phyloP scores from a whole-genome alignment of 192 early-diverging fungal species.

The Umbelopsis sp. region DNA sequence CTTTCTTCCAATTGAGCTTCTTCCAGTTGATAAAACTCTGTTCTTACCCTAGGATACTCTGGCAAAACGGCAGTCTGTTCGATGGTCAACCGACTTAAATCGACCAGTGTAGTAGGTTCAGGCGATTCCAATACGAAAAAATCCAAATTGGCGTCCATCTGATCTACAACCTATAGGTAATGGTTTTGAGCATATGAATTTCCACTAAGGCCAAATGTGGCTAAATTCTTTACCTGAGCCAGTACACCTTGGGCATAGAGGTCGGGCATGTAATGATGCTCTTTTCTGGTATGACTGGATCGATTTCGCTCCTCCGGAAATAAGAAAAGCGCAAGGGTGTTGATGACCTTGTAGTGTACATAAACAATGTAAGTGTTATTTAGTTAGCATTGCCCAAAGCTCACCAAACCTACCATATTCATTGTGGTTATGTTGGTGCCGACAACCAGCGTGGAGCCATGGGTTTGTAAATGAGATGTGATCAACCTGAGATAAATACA shows the following conservation, averaged over 20 bases:
- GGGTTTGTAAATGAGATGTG: conserved; percentile 53
- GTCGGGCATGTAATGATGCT: conserved; percentile 51
- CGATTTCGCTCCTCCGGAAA: conserved; percentile 49
- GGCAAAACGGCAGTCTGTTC: conserved; percentile 48
- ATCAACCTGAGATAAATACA: conserved; percentile 38
- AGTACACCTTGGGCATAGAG: conserved; percentile 53
- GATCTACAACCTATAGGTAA: conserved; percentile 27
- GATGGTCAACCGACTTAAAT: conserved; percentile 41
- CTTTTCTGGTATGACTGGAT: conserved; percentile 54
- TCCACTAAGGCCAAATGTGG: conserved; percentile 15
- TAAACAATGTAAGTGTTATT: too few relatives aligned
- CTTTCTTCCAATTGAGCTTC: conserved; percentile 3
- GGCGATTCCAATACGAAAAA: conserved; percentile 47
- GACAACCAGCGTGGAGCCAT: conserved; percentile 48
- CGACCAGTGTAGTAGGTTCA: conserved; percentile 51
- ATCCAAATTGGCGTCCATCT: conserved; percentile 32
- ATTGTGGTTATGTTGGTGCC: conserved; percentile 54
- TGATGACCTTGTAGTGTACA: conserved; percentile 46
- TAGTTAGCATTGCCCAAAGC: not conserved
- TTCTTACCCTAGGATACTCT: conserved; percentile 29
- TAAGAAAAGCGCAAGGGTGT: conserved; percentile 52
- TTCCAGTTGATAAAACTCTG: conserved; percentile 11
- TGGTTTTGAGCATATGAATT: conserved; percentile 5
- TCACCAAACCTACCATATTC: conserved; percentile 46
- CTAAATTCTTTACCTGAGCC: conserved; percentile 17